Evolutionary conservation across 164 flowering plant species (phyloP), one percentile per base, ranked within the genome.

Genomic region (Houttuynia cordata): DNA sequence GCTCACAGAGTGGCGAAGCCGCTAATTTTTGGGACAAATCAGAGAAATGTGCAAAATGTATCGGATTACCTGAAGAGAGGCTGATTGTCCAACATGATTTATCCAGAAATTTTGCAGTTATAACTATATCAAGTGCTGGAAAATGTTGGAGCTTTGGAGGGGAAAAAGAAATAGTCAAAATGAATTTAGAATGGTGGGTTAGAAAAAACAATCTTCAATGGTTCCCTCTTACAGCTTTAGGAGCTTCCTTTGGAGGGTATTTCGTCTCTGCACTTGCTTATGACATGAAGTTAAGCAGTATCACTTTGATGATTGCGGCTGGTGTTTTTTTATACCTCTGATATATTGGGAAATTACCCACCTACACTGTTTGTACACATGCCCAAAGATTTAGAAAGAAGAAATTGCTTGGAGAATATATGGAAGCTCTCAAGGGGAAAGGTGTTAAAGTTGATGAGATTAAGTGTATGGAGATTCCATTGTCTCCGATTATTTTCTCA

Each of bases 191-290:
- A 55, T 76, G 80, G 81, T 89, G 93, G 96, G 59, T 75, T 64
- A 66, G 69, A 63, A 81, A 76, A 69, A 70, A 84, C 51, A 77
- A 79, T 61, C 83, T 89, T 55, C 83, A 76, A 64, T 73, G 74
- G 57, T 81, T 89, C 70, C 93, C 96, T 71, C 73, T 87, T 53
- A 65, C 80, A 53, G 94, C 88, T 60, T 62, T 92, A 61, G 96
- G 96, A 62, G 98, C 96, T 19, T 92, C 96, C n/a, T 87, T 96
- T 52, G 98, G 98, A 57, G 98, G 98, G 58, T 75, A 87, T 67
- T 89, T 92, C 70, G 85, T 89, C 62, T 89, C 96, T 60, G 75
- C 65, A 4, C 85, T 89, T 42, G 98, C 98, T 15, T 73, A 63
- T 6, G 67, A 73, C 45, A 49, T 86, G 69, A 80, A 66, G 56